Percentiles rank a stretch among this genome's conserved stretches.
These are phyloP conservation scores for Strobilomyces confusus DNA, from an alignment of 768 basidiomycete species.

Conservation along the genomic window DNA sequence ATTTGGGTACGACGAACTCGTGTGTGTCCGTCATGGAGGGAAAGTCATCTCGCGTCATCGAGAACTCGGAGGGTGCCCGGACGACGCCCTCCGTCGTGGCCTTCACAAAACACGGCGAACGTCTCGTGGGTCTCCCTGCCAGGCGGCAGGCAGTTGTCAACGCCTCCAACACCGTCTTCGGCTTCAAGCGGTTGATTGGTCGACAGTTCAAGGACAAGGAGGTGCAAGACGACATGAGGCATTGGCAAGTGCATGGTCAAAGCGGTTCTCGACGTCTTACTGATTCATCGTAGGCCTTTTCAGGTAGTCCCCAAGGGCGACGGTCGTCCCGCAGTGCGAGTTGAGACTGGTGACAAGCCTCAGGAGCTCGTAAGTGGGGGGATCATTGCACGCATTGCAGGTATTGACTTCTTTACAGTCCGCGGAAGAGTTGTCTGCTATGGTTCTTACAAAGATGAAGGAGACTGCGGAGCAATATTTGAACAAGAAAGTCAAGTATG, in stretches of 20 bases:
- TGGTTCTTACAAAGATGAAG: constrained; percentile 90
- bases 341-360: constrained; percentile 81
- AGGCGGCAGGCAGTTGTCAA: constrained; percentile 98
- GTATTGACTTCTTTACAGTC: constrained; percentile 46
- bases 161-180: constrained; percentile 88
- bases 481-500: constrained; percentile 92
- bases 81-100: constrained; percentile 99
- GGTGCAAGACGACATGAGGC: constrained; percentile 84
- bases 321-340: constrained; percentile 75
- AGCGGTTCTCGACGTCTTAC: background rate
- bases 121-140: constrained; percentile 92
- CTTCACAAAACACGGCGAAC: constrained; percentile 98
- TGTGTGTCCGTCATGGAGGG: constrained; percentile 96
- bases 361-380: constrained; percentile 66
- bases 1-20: constrained; percentile 91
- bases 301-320: constrained; percentile 68
- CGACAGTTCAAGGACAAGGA: constrained; percentile 91
- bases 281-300: constrained; percentile 61
- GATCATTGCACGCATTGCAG: background rate
- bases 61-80: constrained; percentile 95
- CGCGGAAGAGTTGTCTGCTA: constrained; percentile 80
- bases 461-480: constrained; percentile 93
- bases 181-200: constrained; percentile 92
- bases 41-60: constrained; percentile 89
- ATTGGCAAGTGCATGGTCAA: constrained; percentile 52